A percentile compares a stretch with the other conserved stretches of the same genome.
Evolutionary conservation across 1,139 yeast species (phyloP).

Genomic region (Pichia sp.): DNA sequence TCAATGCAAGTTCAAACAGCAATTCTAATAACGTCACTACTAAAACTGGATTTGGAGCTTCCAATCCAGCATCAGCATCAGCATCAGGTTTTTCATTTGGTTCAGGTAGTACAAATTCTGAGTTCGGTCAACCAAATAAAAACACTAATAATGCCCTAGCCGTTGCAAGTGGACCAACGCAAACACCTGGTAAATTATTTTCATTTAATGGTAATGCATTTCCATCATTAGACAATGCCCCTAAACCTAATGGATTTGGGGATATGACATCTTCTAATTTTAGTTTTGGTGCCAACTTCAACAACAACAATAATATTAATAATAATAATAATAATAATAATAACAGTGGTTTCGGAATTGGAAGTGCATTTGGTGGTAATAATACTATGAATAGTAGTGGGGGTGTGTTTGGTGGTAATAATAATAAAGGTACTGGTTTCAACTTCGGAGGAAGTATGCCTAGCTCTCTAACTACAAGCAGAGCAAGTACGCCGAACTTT

Average conservation of each 20-base stretch:
- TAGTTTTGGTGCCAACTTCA: conserved; percentile 1
- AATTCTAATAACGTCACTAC: too few relatives aligned
- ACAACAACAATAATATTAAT: not conserved
- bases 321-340: not conserved
- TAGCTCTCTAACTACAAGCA: conserved; percentile 12
- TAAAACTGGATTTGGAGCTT: too few relatives aligned
- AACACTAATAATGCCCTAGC: not conserved
- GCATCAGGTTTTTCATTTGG: conserved; percentile 3
- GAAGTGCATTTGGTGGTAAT: conserved; percentile 8
- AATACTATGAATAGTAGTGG: not conserved
- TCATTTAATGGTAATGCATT: conserved; percentile 6
- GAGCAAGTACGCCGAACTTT: conserved; percentile 27
- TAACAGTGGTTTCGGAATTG: not conserved
- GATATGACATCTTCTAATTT: not conserved
- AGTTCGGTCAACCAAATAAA: not conserved
- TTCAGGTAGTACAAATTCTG: not conserved
- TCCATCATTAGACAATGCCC: conserved; percentile 3
- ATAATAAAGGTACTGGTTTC: not conserved
- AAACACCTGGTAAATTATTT: conserved; percentile 4
- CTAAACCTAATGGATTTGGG: not conserved
- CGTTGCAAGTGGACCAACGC: not conserved
- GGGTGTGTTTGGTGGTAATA: not conserved
- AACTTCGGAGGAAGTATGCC: conserved; percentile 9
- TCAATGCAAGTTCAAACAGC: too few relatives aligned
- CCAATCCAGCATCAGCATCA: not conserved